Evolutionary conservation across 352 stramenopile genomes (phyloP).

Genomic region (Phytophthora meadii): DNA sequence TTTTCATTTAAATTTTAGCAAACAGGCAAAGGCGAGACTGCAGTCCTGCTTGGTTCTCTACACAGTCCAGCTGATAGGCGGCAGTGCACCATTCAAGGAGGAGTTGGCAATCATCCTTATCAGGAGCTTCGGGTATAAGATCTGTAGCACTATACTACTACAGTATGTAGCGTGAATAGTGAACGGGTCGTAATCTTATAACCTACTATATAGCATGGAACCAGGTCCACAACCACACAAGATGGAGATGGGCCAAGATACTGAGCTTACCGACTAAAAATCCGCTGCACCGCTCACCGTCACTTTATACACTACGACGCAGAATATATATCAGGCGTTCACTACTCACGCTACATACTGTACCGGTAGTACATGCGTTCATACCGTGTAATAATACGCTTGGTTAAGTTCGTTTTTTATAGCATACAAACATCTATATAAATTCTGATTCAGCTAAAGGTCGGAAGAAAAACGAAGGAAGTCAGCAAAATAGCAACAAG

Average conservation of each 20-base stretch:
- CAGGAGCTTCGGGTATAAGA: not conserved
- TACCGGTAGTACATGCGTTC: too few relatives aligned
- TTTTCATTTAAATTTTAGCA: constrained; percentile 3
- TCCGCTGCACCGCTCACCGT: too few relatives aligned
- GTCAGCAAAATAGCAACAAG: constrained; percentile 9
- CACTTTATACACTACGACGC: too few relatives aligned
- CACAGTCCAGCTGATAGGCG: constrained; percentile 14
- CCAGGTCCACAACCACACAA: too few relatives aligned
- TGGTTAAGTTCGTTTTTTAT: constrained; percentile 1
- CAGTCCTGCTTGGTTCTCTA: constrained; percentile 2
- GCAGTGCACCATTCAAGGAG: constrained; percentile 12
- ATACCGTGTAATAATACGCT: not conserved
- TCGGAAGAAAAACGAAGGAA: constrained; percentile 12
- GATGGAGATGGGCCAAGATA: too few relatives aligned
- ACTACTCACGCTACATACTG: too few relatives aligned
- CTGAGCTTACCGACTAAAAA: too few relatives aligned
- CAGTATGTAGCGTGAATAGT: too few relatives aligned
- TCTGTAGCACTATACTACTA: too few relatives aligned
- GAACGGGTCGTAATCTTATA: too few relatives aligned
- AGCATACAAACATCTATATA: constrained; percentile 7
- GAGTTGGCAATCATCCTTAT: constrained; percentile 16
- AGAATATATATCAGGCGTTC: too few relatives aligned
- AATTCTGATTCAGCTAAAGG: not conserved
- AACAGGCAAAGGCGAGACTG: constrained; percentile 11
- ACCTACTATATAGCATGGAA: too few relatives aligned